Base-by-base conservation (phyloP, 495 filamentous ascomycete species). In the Podospora anserina region DNA sequence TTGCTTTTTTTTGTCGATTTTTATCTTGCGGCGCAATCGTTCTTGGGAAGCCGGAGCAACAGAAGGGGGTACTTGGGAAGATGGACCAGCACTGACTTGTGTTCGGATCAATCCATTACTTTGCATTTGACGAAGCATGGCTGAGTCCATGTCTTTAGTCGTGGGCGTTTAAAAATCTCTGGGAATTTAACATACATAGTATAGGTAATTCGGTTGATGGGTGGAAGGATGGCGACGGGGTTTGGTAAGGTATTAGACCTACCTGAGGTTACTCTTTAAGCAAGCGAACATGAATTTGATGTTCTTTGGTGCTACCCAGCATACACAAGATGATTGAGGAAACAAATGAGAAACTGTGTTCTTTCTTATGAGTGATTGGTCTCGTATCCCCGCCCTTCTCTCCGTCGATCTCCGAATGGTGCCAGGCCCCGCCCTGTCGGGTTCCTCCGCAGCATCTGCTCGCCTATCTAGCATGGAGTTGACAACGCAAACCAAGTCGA, bases 41-140 rank as follows among this genome's bases (percentile, higher is more conserved):
- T 58, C 23, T 58, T 58, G 55, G 55, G 55, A 63, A 32, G 27
- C 27, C 27, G 61, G 32, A 19, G 32, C 20, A 28, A 18, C 30
- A 32, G 30, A 63, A 23, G 23, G 18, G 61, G 61, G n/a, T 19
- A n/a, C 18, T 49, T 63, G 16, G 27, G 61, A 39, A 63, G 61
- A 63, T 63, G 15, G 30, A 49, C 61, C 27, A 30, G 23, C 59
- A 28, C 59, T 9, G 6, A 30, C 18, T 6, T 7, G 59, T 63
- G 18, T 28, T 4, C 11, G 18, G 18, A 49, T 7, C 18, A 13
- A 11, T 19, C 49, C 59, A 18, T 63, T 32, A 44, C 27, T 63
- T 66, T 66, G 64, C 64, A 66, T 66, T 39, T 55, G 64, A 26
- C 64, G 56, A 59, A 60, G 64, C 64, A 32, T 55, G 55, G 6